Percentiles rank a stretch among this genome's conserved stretches.
Conservation (phyloP, 768 basidiomycete species). For the Coprinopsis marcescibilis region DNA sequence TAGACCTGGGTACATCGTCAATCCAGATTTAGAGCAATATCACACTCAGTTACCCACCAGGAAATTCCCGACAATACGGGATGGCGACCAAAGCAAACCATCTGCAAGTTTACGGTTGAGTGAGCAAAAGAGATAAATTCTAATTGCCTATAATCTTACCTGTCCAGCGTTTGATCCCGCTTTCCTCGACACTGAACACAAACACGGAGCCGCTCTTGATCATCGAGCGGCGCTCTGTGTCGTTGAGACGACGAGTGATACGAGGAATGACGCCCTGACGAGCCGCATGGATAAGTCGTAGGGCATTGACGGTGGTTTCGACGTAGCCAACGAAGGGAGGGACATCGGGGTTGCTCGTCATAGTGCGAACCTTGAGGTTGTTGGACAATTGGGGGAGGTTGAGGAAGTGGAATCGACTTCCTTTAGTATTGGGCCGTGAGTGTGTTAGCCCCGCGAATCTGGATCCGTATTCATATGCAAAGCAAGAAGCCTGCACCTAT, state of each 20-base stretch:
- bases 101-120: constrained; percentile 28
- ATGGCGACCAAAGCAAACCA: constrained; percentile 75
- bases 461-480: constrained; percentile 23
- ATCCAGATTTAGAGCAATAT: constrained; percentile 2
- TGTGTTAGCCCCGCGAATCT: constrained; percentile 20
- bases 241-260: constrained; percentile 79
- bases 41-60: constrained; percentile 41
- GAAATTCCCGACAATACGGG: constrained; percentile 81
- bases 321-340: constrained; percentile 75
- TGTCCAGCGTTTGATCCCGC: constrained; percentile 86
- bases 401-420: constrained; percentile 34
- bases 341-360: constrained; percentile 50
- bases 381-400: constrained; percentile 44
- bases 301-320: constrained; percentile 74
- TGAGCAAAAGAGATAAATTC: constrained; percentile 13
- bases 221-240: constrained; percentile 67
- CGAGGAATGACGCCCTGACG: constrained; percentile 73
- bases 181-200: constrained; percentile 85
- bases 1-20: constrained; percentile 51
- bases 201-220: constrained; percentile 70
- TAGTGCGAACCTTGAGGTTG: constrained; percentile 50
- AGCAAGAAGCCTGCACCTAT: not conserved
- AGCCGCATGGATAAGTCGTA: constrained; percentile 79
- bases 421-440: constrained; percentile 16
- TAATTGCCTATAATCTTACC: constrained; percentile 31